Conservation (phyloP, 1,284 basidiomycete genomes). For the Porogramme epimiltina region DNA sequence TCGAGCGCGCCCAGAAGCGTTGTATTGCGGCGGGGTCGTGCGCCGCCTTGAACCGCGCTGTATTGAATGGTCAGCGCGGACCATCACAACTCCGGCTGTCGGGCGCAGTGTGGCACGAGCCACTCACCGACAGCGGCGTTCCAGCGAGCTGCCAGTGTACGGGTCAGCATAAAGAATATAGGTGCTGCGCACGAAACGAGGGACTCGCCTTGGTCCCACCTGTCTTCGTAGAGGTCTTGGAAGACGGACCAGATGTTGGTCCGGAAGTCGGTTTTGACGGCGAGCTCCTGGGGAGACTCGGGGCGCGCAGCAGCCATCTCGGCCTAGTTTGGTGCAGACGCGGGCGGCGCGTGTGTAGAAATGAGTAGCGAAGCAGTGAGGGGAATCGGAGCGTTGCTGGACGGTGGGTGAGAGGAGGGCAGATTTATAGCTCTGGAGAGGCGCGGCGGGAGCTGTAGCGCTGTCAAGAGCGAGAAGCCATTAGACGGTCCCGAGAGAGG, state of each 20-base stretch:
- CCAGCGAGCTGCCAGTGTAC: conserved; percentile 26
- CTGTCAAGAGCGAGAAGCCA: conserved; percentile 22
- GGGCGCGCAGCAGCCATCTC: conserved; percentile 4
- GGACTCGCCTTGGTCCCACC: conserved; percentile 32
- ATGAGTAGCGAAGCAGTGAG: too few relatives aligned
- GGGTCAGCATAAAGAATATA: not conserved
- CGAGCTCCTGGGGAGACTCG: conserved; percentile 28
- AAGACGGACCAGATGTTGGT: conserved; percentile 32
- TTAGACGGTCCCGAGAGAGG: conserved; percentile 14
- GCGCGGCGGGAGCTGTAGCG: conserved; percentile 19
- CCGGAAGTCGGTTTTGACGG: conserved; percentile 32
- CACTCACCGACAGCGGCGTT: conserved; percentile 28
- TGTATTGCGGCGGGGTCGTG: conserved; percentile 29
- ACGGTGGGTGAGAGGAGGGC: not conserved
- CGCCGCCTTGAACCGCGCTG: conserved; percentile 28
- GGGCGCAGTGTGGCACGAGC: not conserved
- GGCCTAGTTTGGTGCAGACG: too few relatives aligned
- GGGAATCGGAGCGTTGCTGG: not conserved
- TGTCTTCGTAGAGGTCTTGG: conserved; percentile 33
- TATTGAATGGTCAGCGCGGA: not conserved
- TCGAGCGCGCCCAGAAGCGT: conserved; percentile 29
- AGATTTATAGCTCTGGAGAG: conserved; percentile 10
- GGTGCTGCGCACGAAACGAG: not conserved
- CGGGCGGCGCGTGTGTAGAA: too few relatives aligned
- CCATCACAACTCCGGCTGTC: too few relatives aligned